Conservation (phyloP, 257 asterid genomes). For the Leptodermis oblonga region DNA sequence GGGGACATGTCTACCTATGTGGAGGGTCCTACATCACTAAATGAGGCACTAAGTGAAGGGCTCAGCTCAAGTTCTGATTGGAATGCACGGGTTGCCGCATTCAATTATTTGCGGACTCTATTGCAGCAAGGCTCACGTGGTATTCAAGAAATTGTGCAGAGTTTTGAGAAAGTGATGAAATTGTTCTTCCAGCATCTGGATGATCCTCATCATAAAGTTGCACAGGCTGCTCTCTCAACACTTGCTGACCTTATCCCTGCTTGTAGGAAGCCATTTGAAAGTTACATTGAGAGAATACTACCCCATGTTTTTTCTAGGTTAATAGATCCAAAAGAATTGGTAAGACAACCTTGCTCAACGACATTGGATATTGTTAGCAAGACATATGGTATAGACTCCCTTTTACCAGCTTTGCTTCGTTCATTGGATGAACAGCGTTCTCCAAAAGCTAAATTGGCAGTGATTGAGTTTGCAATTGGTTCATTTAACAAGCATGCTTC, state of each 20-base stretch:
- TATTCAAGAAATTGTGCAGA: constrained; percentile 86
- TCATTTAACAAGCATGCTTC: constrained; percentile 83
- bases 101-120: constrained; percentile 64
- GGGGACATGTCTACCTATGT: constrained; percentile 75
- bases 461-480: constrained; percentile 86
- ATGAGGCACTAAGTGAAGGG: constrained; percentile 89
- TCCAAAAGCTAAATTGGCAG: constrained; percentile 98
- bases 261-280: constrained; percentile 93
- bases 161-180: constrained; percentile 99
- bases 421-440: constrained; percentile 98
- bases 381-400: constrained; percentile 91
- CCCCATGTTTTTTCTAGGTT: constrained; percentile 98
- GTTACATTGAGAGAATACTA: constrained; percentile 94
- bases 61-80: constrained; percentile 92
- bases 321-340: constrained; percentile 95
- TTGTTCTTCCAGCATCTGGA: constrained; percentile 96
- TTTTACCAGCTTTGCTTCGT: constrained; percentile 90
- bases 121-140: constrained; percentile 94
- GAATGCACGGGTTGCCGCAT: constrained; percentile 96
- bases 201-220: constrained; percentile 99
- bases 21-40: constrained; percentile 85
- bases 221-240: constrained; percentile 97
- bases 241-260: constrained; percentile 94
- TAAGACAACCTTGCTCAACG: constrained; percentile 92
- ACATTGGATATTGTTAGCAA: constrained; percentile 86